These are phyloP conservation scores for Dipodascopsis tothii DNA, from an alignment of 805 yeast species.

Conservation along the genomic window DNA sequence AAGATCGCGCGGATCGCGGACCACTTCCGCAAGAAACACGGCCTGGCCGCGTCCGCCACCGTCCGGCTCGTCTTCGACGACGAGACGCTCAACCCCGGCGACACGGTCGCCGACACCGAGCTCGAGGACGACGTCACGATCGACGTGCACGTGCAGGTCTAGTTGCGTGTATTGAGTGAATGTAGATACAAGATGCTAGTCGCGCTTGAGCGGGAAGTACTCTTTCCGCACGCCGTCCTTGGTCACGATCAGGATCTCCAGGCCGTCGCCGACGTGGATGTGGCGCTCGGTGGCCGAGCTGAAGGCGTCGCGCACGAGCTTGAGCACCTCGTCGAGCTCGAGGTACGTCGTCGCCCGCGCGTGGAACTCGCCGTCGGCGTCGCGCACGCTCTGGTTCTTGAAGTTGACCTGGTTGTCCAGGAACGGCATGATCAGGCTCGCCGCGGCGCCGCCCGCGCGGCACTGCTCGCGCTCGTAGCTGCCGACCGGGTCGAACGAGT, in stretches of 20 bases:
- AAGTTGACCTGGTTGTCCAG: slow-evolving; percentile 94
- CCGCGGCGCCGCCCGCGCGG: slow-evolving; percentile 97
- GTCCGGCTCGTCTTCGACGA: slow-evolving; percentile 15
- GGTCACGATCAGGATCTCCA: slow-evolving; percentile 83
- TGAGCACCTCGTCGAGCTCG: slow-evolving; percentile 73
- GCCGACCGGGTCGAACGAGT: slow-evolving; percentile 96
- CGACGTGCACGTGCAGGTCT: slow-evolving; percentile 12
- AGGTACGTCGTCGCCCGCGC: slow-evolving; percentile 53
- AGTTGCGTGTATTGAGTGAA: background rate
- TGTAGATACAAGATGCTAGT: slow-evolving; percentile 36
- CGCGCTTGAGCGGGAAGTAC: slow-evolving; percentile 79
- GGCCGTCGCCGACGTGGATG: slow-evolving; percentile 95
- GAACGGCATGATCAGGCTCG: slow-evolving; percentile 92
- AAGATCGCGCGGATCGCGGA: slow-evolving; percentile 5
- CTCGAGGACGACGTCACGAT: slow-evolving; percentile 23
- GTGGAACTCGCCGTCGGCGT: slow-evolving; percentile 48
- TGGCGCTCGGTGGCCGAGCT: slow-evolving; percentile 96
- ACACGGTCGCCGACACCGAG: slow-evolving; percentile 14
- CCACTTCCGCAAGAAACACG: slow-evolving; percentile 5
- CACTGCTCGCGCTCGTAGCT: slow-evolving; percentile 96
- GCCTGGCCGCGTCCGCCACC: background rate
- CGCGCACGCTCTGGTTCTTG: slow-evolving; percentile 86
- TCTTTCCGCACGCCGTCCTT: slow-evolving; percentile 86
- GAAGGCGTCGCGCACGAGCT: slow-evolving; percentile 87
- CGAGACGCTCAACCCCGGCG: slow-evolving; percentile 7